phyloP scores from a whole-genome alignment of 148 eudicot species.

The Rhododendron kiyosumense region DNA sequence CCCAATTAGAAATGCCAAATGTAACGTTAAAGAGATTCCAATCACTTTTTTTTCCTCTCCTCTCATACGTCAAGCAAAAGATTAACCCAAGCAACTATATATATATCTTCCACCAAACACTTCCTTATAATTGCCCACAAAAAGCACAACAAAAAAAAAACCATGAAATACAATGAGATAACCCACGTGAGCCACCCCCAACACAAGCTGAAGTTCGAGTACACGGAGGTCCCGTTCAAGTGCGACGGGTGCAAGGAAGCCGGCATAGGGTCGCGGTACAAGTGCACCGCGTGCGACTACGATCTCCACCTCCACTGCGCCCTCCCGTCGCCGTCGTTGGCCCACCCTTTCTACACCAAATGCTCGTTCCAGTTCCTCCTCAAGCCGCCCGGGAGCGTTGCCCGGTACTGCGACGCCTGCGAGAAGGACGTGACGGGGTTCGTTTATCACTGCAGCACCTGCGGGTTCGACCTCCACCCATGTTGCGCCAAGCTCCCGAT shows the following conservation, averaged over 20 bases:
- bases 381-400: constrained; percentile 51
- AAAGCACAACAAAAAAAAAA: background rate
- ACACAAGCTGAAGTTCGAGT: constrained; percentile 71
- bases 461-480: constrained; percentile 89
- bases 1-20: constrained; percentile 7
- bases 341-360: constrained; percentile 77
- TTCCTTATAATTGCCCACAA: background rate
- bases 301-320: constrained; percentile 91
- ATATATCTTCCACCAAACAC: background rate
- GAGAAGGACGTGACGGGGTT: constrained; percentile 64
- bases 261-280: constrained; percentile 74
- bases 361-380: constrained; percentile 75
- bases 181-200: constrained; percentile 74
- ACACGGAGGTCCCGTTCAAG: constrained; percentile 64
- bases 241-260: constrained; percentile 92
- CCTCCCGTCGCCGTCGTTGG: constrained; percentile 44
- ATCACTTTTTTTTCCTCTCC: background rate
- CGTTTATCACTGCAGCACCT: constrained; percentile 70
- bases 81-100: background rate
- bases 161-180: constrained; percentile 74
- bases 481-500: constrained; percentile 92
- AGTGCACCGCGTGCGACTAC: constrained; percentile 56
- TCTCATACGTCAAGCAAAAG: background rate
- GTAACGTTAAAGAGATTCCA: background rate
- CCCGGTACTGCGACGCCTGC: constrained; percentile 90